A percentile compares a stretch with the other conserved stretches of the same genome.
Conservation (phyloP, 1,284 basidiomycete species). For the Fomitopsis schrenkii region DNA sequence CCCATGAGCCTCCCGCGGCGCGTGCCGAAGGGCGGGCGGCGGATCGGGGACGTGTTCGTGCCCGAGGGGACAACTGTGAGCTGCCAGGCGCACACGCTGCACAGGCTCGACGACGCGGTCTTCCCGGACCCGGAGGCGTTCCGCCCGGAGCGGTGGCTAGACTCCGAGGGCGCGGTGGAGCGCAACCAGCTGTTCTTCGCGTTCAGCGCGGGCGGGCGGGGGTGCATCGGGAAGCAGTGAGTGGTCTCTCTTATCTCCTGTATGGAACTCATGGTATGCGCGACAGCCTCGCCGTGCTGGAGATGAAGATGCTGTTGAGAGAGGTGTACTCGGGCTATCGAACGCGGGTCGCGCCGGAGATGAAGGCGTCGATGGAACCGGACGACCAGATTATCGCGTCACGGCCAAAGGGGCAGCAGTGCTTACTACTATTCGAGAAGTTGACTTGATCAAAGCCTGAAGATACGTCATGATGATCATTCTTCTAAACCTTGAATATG, state of each 20-base stretch:
- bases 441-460: not conserved
- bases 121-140: conserved; percentile 87
- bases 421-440: conserved; percentile 18
- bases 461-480: no score
- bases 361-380: conserved; percentile 19
- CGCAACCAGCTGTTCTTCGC: conserved; percentile 24
- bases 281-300: conserved; percentile 18
- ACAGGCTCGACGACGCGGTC: conserved; percentile 77
- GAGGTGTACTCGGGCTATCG: conserved; percentile 19
- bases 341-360: conserved; percentile 17
- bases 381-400: conserved; percentile 22
- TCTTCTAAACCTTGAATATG: no score
- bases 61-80: conserved; percentile 92
- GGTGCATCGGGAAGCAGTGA: conserved; percentile 24
- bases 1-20: conserved; percentile 89
- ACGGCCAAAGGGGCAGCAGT: conserved; percentile 19
- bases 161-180: conserved; percentile 51
- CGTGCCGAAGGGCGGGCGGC: conserved; percentile 82
- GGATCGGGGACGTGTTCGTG: conserved; percentile 81
- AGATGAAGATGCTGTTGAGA: conserved; percentile 22
- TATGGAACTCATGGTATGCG: not conserved
- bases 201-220: conserved; percentile 20
- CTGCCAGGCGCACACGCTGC: conserved; percentile 88
- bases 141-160: conserved; percentile 88
- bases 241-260: not conserved